phyloP scores from a whole-genome alignment of 2,329 filamentous ascomycete species.

The Colletotrichum aenigma region DNA sequence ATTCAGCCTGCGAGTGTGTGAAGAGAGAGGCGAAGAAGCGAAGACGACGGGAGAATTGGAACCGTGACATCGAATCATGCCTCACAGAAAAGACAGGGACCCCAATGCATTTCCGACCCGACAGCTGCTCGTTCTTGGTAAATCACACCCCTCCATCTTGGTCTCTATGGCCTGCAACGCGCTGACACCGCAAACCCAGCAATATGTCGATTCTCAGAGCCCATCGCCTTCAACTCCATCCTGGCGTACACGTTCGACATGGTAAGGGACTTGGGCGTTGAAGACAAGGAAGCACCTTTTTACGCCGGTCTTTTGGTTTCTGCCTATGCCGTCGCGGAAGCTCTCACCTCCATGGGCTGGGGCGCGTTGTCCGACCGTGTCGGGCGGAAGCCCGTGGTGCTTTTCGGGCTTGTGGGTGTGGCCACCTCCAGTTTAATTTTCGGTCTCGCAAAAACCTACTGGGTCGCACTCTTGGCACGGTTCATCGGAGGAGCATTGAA shows the following conservation, averaged over 20 bases:
- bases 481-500: slow-evolving; percentile 44
- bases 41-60: not conserved
- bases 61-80: not conserved
- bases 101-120: slow-evolving; percentile 15
- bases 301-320: slow-evolving; percentile 53
- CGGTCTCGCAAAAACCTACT: slow-evolving; percentile 43
- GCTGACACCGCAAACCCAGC: slow-evolving; percentile 28
- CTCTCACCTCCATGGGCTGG: slow-evolving; percentile 46
- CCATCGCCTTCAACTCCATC: slow-evolving; percentile 50
- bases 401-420: slow-evolving; percentile 33
- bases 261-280: slow-evolving; percentile 40
- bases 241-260: slow-evolving; percentile 47
- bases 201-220: slow-evolving; percentile 49
- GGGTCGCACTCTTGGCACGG: slow-evolving; percentile 44
- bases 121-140: slow-evolving; percentile 16
- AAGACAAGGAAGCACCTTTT: slow-evolving; percentile 46
- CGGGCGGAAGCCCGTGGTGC: slow-evolving; percentile 34
- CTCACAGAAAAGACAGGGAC: slow-evolving; percentile 7
- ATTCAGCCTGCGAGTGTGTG: not conserved
- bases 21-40: not conserved
- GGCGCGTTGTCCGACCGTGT: slow-evolving; percentile 43
- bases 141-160: not conserved
- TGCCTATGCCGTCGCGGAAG: slow-evolving; percentile 47
- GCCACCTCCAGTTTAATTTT: slow-evolving; percentile 45
- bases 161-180: not conserved